Evolutionary conservation across 495 filamentous ascomycete species (phyloP).

Genomic region (Tetracladium setigerum): DNA sequence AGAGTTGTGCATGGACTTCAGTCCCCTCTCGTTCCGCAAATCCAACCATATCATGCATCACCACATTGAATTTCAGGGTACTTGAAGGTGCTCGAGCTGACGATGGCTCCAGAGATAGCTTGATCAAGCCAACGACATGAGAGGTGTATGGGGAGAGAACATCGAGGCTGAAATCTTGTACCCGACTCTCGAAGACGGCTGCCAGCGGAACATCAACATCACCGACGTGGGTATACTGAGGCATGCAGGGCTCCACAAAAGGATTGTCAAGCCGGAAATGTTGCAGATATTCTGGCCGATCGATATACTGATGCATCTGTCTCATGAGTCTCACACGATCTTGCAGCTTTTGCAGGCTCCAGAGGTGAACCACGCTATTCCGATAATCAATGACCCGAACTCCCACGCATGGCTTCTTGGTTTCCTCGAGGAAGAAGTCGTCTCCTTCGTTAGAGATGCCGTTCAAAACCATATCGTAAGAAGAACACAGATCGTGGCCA

Average conservation of each 20-base stretch:
- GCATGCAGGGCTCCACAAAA: slow-evolving; percentile 82
- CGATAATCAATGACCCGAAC: slow-evolving; percentile 90
- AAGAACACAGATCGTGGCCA: slow-evolving; percentile 83
- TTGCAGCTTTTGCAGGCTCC: slow-evolving; percentile 90
- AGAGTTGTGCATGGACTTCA: slow-evolving; percentile 92
- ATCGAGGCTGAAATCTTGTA: slow-evolving; percentile 89
- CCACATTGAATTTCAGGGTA: slow-evolving; percentile 95
- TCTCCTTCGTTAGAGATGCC: slow-evolving; percentile 84
- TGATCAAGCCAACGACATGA: slow-evolving; percentile 80
- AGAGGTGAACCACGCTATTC: slow-evolving; percentile 78
- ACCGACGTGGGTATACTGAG: slow-evolving; percentile 85
- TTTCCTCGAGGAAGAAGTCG: slow-evolving; percentile 72
- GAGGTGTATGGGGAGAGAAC: slow-evolving; percentile 88
- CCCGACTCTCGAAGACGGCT: slow-evolving; percentile 89
- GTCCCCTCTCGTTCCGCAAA: slow-evolving; percentile 96
- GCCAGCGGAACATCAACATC: slow-evolving; percentile 90
- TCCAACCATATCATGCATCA: slow-evolving; percentile 94
- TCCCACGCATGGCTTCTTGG: slow-evolving; percentile 83
- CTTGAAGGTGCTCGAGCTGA: slow-evolving; percentile 87
- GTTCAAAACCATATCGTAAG: slow-evolving; percentile 92
- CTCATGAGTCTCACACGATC: slow-evolving; percentile 84
- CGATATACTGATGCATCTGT: slow-evolving; percentile 92
- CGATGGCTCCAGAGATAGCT: slow-evolving; percentile 86
- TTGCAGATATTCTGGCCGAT: slow-evolving; percentile 87
- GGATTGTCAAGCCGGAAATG: slow-evolving; percentile 73